Percentiles rank a stretch among this genome's conserved stretches.
Conservation (phyloP, 176 grass and related monocot species). For the Musa schizocarpa region DNA sequence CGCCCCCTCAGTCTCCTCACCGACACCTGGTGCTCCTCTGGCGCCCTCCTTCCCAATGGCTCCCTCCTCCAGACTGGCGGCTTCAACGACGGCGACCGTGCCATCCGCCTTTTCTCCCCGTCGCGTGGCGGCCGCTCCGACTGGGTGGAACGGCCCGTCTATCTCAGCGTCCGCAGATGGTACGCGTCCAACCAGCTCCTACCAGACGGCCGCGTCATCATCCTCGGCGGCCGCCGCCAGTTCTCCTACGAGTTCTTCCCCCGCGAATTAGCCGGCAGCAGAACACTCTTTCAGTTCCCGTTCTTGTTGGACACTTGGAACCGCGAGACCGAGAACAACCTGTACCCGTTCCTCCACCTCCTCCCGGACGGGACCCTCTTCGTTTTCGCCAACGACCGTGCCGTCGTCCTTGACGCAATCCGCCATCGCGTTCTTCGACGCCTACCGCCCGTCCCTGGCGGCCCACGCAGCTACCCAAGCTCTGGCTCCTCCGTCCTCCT, state of each 20-base stretch:
- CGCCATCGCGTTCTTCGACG: slow-evolving; percentile 28
- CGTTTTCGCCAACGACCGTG: slow-evolving; percentile 67
- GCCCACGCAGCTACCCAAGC: slow-evolving; percentile 60
- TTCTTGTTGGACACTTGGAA: slow-evolving; percentile 74
- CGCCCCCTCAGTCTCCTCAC: slow-evolving; percentile 48
- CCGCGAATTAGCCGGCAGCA: neutral
- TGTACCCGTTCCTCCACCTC: slow-evolving; percentile 91
- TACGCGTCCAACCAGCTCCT: slow-evolving; percentile 64
- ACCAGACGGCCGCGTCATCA: slow-evolving; percentile 52
- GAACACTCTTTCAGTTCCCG: slow-evolving; percentile 34
- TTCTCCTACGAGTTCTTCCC: slow-evolving; percentile 86
- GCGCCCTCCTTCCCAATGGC: slow-evolving; percentile 61
- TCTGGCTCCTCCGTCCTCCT: slow-evolving; percentile 69
- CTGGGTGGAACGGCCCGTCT: slow-evolving; percentile 43
- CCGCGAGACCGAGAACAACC: slow-evolving; percentile 56
- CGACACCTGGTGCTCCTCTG: slow-evolving; percentile 89
- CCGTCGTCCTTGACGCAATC: slow-evolving; percentile 47
- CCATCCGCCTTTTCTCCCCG: slow-evolving; percentile 55
- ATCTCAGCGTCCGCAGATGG: slow-evolving; percentile 34
- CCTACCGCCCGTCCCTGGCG: slow-evolving; percentile 31
- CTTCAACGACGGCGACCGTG: slow-evolving; percentile 59
- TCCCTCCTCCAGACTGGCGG: slow-evolving; percentile 70
- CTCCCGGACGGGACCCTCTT: slow-evolving; percentile 72
- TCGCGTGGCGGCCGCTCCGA: slow-evolving; percentile 6
- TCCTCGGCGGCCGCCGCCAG: slow-evolving; percentile 55